A percentile compares a stretch with the other conserved stretches of the same genome.
These are phyloP conservation scores for Mytilinidion resinicola DNA, from an alignment of 495 filamentous ascomycete species.

Conservation along the genomic window DNA sequence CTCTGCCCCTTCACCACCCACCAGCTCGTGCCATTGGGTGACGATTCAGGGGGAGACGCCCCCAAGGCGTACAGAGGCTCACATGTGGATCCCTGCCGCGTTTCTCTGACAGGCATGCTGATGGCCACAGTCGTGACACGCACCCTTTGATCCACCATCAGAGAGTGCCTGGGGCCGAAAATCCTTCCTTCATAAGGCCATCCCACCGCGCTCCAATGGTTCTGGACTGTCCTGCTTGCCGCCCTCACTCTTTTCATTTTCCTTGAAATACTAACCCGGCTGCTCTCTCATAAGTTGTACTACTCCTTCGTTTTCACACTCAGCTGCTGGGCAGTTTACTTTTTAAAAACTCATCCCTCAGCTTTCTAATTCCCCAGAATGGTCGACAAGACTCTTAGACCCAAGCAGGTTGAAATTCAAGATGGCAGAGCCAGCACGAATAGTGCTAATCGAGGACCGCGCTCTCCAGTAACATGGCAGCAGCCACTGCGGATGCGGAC, in stretches of 20 bases:
- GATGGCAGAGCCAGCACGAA: slow-evolving; percentile 14
- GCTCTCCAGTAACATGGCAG: slow-evolving; percentile 19
- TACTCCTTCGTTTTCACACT: not conserved
- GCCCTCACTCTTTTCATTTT: too few relatives aligned
- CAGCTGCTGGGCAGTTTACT: slow-evolving; percentile 27
- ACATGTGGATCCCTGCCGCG: too few relatives aligned
- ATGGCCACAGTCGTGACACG: too few relatives aligned
- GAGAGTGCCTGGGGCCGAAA: not conserved
- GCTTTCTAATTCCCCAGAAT: slow-evolving; percentile 5
- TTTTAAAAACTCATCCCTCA: not conserved
- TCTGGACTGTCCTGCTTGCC: too few relatives aligned
- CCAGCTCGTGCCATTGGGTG: not conserved
- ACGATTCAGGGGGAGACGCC: not conserved
- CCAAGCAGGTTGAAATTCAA: not conserved
- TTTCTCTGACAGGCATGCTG: too few relatives aligned
- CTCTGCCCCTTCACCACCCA: not conserved
- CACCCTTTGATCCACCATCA: too few relatives aligned
- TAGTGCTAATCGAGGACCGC: not conserved
- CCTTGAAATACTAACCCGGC: too few relatives aligned
- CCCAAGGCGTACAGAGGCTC: too few relatives aligned
- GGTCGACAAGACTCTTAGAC: slow-evolving; percentile 16
- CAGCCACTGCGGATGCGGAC: not conserved
- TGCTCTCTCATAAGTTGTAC: not conserved
- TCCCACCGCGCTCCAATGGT: too few relatives aligned
- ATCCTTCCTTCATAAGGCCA: not conserved